Evolutionary conservation across 73 alveolate genomes (phyloP), one percentile per base, ranked within the genome.

Genomic region (Symbiodinium pilosum): DNA sequence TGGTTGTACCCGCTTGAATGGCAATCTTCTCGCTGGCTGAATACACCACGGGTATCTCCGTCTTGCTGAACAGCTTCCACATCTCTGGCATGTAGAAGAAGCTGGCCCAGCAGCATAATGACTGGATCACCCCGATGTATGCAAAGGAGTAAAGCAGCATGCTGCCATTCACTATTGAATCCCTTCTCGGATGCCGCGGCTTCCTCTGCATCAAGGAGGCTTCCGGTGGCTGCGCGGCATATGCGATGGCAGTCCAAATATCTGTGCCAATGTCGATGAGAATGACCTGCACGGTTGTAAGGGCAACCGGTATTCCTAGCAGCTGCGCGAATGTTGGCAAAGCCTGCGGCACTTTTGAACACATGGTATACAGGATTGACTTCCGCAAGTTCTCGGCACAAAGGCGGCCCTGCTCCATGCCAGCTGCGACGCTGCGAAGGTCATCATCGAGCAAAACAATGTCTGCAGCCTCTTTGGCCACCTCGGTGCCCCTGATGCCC

Each of bases 401-500:
- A 26, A 91, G 38, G 38, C 98, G 98, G 42, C 98, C 98, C 77
- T 91, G 98, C 83, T 91, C 98, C 88, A 91, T 91, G 18, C 98
- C 98, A 44, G 98, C 87, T 7, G 88, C 98, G 16, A 91, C 98
- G 28, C 98, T 91, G 16, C 77, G 88, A 38, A 91, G 36, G 40
- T 91, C 89, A 71, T 91, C 98, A 71, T 91, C 98, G 32, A 91
- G 89, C 16, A 91, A 34, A 24, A 91, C 98, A n/a, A 91, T 91
- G 81, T 91, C 98, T 18, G 98, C 98, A 14, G 98, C 98, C 59
- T 91, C 98, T 54, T 91, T 91, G 83, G 98, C 98, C 47, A 91
- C 98, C 86, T 99, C 99, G 21, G 99, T 92, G 68, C 99, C 99
- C 24, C 99, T 86, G 56, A 99, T 77, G 68, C 99, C 99, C 99